phyloP scores from a whole-genome alignment of 192 early-diverging fungal genomes.

The Thamnidium elegans region DNA sequence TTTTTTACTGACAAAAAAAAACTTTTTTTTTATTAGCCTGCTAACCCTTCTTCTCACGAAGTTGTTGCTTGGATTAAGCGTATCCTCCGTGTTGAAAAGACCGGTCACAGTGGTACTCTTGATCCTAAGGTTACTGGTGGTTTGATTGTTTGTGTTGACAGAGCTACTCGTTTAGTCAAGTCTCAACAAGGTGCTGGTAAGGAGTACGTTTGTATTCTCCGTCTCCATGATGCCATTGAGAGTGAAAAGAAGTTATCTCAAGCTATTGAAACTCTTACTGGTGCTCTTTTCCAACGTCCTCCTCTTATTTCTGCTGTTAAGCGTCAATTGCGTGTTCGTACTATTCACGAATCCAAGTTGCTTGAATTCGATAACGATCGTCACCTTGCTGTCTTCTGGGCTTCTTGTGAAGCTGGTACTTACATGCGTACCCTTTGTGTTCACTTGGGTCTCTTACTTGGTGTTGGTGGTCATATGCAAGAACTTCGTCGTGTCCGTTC shows the following conservation, averaged over 20 bases:
- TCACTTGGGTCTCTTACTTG: slow-evolving; percentile 92
- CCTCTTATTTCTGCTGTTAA: slow-evolving; percentile 99
- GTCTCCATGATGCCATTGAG: slow-evolving; percentile 93
- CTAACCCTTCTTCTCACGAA: slow-evolving; percentile 99
- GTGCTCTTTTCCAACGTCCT: slow-evolving; percentile 98
- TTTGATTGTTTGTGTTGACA: slow-evolving; percentile 98
- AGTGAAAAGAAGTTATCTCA: slow-evolving; percentile 83
- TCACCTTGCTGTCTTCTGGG: slow-evolving; percentile 97
- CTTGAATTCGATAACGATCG: slow-evolving; percentile 97
- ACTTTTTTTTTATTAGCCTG: slow-evolving; percentile 50
- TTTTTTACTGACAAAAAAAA: neutral
- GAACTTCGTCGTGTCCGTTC: slow-evolving; percentile 96
- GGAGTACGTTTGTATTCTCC: slow-evolving; percentile 95
- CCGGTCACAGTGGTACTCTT: slow-evolving; percentile 96
- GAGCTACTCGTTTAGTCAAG: slow-evolving; percentile 98
- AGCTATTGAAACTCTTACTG: slow-evolving; percentile 93
- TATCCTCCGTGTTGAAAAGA: slow-evolving; percentile 96
- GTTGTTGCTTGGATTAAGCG: slow-evolving; percentile 99
- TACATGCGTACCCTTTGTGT: slow-evolving; percentile 99
- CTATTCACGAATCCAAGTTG: slow-evolving; percentile 95
- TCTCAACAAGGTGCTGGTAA: slow-evolving; percentile 99
- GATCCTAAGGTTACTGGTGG: slow-evolving; percentile 99
- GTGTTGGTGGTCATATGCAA: slow-evolving; percentile 98
- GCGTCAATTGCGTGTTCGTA: slow-evolving; percentile 97
- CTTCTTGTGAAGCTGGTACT: slow-evolving; percentile 97